Evolutionary conservation across 2,329 filamentous ascomycete genomes (phyloP).

Genomic region (Aspergillus flavus): DNA sequence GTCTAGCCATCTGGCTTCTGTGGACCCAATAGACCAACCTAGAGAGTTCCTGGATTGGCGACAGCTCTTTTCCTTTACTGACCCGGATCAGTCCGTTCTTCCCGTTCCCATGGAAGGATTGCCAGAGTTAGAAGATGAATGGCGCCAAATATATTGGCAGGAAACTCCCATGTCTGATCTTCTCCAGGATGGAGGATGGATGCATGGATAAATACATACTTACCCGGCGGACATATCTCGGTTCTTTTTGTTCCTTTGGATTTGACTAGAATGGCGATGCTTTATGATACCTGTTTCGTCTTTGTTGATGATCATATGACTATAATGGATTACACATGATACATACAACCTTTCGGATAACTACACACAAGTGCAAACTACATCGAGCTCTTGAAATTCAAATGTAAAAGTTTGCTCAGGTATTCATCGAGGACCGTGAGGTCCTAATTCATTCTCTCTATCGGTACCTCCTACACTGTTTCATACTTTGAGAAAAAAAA

Average conservation of each 20-base stretch:
- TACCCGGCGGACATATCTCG: neutral
- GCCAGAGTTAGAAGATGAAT: slow-evolving; percentile 46
- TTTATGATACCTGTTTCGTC: neutral
- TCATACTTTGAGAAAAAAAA: neutral
- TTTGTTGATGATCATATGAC: neutral
- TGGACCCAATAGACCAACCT: slow-evolving; percentile 36
- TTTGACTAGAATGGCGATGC: neutral
- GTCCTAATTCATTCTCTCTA: slow-evolving; percentile 8
- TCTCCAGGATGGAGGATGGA: slow-evolving; percentile 44
- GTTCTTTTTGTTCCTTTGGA: neutral
- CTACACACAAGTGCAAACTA: neutral
- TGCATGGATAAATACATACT: slow-evolving; percentile 27
- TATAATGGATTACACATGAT: neutral
- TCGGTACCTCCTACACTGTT: slow-evolving; percentile 1
- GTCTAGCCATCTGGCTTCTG: slow-evolving; percentile 27
- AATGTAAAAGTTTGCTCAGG: neutral
- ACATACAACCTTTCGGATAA: neutral
- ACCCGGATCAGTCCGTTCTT: slow-evolving; percentile 39
- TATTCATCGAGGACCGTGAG: neutral
- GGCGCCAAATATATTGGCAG: slow-evolving; percentile 49
- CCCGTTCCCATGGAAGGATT: slow-evolving; percentile 42
- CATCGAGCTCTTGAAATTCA: neutral
- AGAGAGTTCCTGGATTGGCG: slow-evolving; percentile 45
- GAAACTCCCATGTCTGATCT: slow-evolving; percentile 46
- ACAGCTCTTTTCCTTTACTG: slow-evolving; percentile 45